Evolutionary conservation across 2,329 filamentous ascomycete species (phyloP).

Genomic region (Ophiocordyceps australis): DNA sequence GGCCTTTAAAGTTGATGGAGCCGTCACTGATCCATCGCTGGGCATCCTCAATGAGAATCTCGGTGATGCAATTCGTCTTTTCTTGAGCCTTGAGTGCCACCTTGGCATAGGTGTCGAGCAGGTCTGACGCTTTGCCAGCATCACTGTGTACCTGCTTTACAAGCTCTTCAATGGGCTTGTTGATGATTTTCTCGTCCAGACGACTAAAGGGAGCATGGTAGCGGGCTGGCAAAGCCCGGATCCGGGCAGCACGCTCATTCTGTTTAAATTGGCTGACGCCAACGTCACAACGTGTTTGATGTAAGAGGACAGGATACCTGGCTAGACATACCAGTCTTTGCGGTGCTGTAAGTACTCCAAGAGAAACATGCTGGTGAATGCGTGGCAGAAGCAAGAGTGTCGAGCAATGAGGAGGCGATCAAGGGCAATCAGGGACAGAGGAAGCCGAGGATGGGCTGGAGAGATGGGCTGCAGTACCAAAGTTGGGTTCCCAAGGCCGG

Average conservation of each 20-base stretch:
- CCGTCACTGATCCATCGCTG: slow-evolving; percentile 48
- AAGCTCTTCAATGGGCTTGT: slow-evolving; percentile 58
- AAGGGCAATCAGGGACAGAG: neutral
- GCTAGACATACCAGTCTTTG: slow-evolving; percentile 40
- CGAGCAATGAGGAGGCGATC: neutral
- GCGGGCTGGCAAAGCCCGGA: slow-evolving; percentile 43
- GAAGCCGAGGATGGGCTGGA: neutral
- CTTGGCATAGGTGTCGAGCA: slow-evolving; percentile 77
- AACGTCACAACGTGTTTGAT: no score
- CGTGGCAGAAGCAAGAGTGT: neutral
- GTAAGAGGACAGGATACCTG: neutral
- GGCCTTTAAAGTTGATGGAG: slow-evolving; percentile 55
- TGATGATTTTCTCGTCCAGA: slow-evolving; percentile 47
- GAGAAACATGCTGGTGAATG: slow-evolving; percentile 16
- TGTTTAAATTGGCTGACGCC: slow-evolving; percentile 61
- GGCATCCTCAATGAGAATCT: slow-evolving; percentile 63
- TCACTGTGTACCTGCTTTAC: slow-evolving; percentile 63
- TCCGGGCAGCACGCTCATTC: slow-evolving; percentile 50
- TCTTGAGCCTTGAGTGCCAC: slow-evolving; percentile 68
- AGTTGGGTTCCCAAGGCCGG: no score
- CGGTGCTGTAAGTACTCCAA: slow-evolving; percentile 50
- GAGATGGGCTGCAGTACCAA: no score
- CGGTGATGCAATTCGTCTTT: slow-evolving; percentile 79
- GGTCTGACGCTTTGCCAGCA: slow-evolving; percentile 43
- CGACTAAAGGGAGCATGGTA: slow-evolving; percentile 50